phyloP scores from a whole-genome alignment of 2,329 filamentous ascomycete species.

The Macroventuria anomochaeta region DNA sequence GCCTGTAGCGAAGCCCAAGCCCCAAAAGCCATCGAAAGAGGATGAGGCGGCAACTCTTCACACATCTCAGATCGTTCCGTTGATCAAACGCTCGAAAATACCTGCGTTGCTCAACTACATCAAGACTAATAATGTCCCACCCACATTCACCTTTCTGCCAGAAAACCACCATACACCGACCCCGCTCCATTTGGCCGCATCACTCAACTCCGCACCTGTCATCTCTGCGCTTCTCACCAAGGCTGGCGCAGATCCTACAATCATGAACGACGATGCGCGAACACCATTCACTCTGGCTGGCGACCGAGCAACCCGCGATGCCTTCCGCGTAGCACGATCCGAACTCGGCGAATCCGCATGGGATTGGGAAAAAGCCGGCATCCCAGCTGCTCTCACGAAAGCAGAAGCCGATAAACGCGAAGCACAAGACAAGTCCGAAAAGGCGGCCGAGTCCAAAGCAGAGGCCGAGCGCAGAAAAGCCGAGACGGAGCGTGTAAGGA shows the following conservation, averaged over 20 bases:
- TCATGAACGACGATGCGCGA: slow-evolving; percentile 70
- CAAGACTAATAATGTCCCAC: slow-evolving; percentile 71
- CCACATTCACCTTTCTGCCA: slow-evolving; percentile 79
- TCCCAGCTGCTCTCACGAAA: slow-evolving; percentile 74
- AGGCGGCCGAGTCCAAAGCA: slow-evolving; percentile 68
- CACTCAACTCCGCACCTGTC: slow-evolving; percentile 79
- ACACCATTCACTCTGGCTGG: slow-evolving; percentile 86
- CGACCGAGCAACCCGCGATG: slow-evolving; percentile 83
- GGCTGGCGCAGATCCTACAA: slow-evolving; percentile 74
- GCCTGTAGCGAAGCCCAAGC: slow-evolving; percentile 53
- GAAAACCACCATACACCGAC: slow-evolving; percentile 78
- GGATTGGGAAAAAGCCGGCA: slow-evolving; percentile 77
- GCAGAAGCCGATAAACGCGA: slow-evolving; percentile 73
- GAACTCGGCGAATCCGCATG: slow-evolving; percentile 79
- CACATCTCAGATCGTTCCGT: slow-evolving; percentile 84
- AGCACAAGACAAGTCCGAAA: slow-evolving; percentile 72
- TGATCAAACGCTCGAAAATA: slow-evolving; percentile 88
- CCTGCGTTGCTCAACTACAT: slow-evolving; percentile 87
- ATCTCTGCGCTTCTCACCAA: slow-evolving; percentile 78
- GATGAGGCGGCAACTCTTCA: slow-evolving; percentile 84
- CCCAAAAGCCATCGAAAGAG: slow-evolving; percentile 74
- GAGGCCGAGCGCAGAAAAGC: slow-evolving; percentile 69
- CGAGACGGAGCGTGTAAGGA: slow-evolving; percentile 75
- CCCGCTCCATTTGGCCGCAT: slow-evolving; percentile 83
- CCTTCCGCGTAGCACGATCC: slow-evolving; percentile 85